Evolutionary conservation across 2,329 filamentous ascomycete genomes (phyloP), one percentile per base, ranked within the genome.

Genomic region (Cladophialophora psammophila): DNA sequence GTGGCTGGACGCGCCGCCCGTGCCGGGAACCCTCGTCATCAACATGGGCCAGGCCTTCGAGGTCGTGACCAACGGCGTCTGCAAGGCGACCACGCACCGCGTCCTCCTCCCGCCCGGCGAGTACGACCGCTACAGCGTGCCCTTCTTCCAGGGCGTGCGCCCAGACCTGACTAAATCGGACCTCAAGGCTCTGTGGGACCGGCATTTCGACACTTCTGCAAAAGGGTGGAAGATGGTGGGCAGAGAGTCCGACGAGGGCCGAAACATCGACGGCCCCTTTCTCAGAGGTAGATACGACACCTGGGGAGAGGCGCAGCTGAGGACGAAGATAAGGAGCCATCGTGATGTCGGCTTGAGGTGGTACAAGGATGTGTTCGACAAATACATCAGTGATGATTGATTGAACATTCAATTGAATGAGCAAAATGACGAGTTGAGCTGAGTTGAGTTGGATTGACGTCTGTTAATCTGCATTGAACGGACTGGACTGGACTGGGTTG

Each of bases 281-380:
- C 69, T 85, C 40, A 78, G 75, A 12, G 83, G 83, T 0, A 79
- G 77, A 45, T 86, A 85, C 65, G 80, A 85, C 60, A 86, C 84
- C 0, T 86, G 84, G 83, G 85, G 84, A 0, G 85, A 86, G 73
- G 80, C 82, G 5, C 84, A 86, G 74, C 72, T 87, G 48, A 76
- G 85, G 63, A 86, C 83, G 1, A 86, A 86, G 74, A 79, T 86
- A 10, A 76, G 84, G 12, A 86, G 84, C 63, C 84, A 86, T 73
- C 76, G 80, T 2, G 79, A 82, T 63, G 82, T 84, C 15, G 84
- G 84, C 3, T 76, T 61, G 65, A 80, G 72, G 70, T 85, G 84
- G 65, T 85, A 86, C 63, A 64, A 71, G 0, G 77, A 82, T 42
- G 81, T 86, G 0, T 85, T 79, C 73, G 80, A 85, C 1, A 77